Conservation (phyloP, 1,284 basidiomycete species). For the Ceratobasidium sp. region DNA sequence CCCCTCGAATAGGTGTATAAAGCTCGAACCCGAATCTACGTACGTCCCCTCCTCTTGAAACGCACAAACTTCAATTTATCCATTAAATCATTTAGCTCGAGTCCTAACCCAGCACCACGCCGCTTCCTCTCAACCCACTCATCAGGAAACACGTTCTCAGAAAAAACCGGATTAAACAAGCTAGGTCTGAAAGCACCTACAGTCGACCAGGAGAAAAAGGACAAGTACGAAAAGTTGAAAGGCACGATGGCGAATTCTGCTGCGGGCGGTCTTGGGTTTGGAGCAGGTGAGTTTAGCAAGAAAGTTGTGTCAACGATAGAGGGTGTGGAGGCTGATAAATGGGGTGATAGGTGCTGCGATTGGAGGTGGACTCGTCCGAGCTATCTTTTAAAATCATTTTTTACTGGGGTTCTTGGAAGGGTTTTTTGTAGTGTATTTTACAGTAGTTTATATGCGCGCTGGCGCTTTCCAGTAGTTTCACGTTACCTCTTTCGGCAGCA, state of each 20-base stretch:
- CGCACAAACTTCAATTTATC: no score
- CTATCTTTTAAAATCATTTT: slow-evolving; percentile 61
- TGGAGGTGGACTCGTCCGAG: slow-evolving; percentile 60
- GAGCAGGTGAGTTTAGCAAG: slow-evolving; percentile 70
- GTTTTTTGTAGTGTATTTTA: slow-evolving; percentile 11
- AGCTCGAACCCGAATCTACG: slow-evolving; percentile 1
- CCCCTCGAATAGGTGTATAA: slow-evolving; percentile 63
- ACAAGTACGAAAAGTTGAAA: slow-evolving; percentile 71
- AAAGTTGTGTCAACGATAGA: no score
- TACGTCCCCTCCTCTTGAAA: no score
- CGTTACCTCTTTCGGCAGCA: slow-evolving; percentile 9
- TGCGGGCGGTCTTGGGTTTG: slow-evolving; percentile 79
- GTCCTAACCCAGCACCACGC: slow-evolving; percentile 47
- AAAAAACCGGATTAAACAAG: slow-evolving; percentile 21
- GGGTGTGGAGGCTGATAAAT: not conserved
- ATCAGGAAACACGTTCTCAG: slow-evolving; percentile 46
- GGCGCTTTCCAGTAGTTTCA: slow-evolving; percentile 14
- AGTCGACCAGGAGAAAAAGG: slow-evolving; percentile 64
- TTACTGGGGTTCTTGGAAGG: not conserved
- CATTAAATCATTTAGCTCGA: slow-evolving; percentile 27
- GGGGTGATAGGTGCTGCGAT: slow-evolving; percentile 58
- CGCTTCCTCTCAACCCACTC: slow-evolving; percentile 33
- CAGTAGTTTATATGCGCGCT: slow-evolving; percentile 1
- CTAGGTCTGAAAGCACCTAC: slow-evolving; percentile 42
- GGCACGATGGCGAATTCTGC: slow-evolving; percentile 71